Base-by-base conservation (phyloP, 352 stramenopile genomes). In the Detonula confervacea region DNA sequence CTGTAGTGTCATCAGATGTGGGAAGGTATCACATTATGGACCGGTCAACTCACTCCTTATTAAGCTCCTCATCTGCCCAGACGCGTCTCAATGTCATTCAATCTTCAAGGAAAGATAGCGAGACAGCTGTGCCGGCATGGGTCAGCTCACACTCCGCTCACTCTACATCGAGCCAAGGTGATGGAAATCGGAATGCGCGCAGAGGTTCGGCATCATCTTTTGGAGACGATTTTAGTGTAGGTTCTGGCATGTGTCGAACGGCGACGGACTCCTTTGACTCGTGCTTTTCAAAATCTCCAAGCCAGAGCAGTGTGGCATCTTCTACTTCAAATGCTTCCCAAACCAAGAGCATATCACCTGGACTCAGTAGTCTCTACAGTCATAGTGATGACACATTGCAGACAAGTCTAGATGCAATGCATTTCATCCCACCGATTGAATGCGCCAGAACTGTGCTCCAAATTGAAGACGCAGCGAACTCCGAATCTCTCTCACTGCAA, bases 11-110 rank as follows among this genome's bases (percentile, higher is more conserved):
- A 33, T 86, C 81, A 18, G 77, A 90, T 61, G 88, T 93, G 46
- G 90, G 90, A 52, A 81, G 66, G 4, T 92, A 87, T 76, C 90
- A 94, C 64, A 92, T 94, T 22, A 89, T 94, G 87, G 90, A 94
- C 77, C 61, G 90, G 60, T 90, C 84, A 8, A 93, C 90, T n/a
- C 90, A 94, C 83, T 68, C 74, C n/a, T 66, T 93, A 16, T 39
- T 93, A 25, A 89, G 78, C 63, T 86, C 90, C 12, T 92, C 76
- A 29, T 92, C 86, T 1, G 86, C 91, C 8, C 81, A 83, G 68
- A 92, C 85, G 71, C 76, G 88, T 14, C 68, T 94, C 11, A 77
- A 72, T 44, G 62, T 94, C 6, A 93, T 94, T 63, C 79, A 93
- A 57, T 75, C 79, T n/a, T 91, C 87, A 3, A 42, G 88, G 33